These are phyloP conservation scores for Lavandula angustifolia DNA, from an alignment of 257 asterid species.

Conservation along the genomic window DNA sequence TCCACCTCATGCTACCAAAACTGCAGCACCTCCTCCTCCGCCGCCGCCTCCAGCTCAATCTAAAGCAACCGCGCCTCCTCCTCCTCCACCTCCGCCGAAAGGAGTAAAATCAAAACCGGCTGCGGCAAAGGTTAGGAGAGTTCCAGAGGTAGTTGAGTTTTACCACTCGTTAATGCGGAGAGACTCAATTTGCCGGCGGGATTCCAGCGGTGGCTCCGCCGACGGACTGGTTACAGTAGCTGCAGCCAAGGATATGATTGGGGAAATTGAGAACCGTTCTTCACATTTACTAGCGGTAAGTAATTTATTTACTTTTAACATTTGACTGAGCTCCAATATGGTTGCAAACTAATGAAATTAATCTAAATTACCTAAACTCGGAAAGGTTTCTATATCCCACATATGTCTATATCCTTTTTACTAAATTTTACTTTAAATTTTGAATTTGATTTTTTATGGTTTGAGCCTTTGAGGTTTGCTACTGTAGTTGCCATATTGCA, in stretches of 20 bases:
- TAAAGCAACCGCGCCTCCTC: slow-evolving; percentile 41
- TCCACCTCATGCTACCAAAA: slow-evolving; percentile 34
- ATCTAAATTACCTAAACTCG: no score
- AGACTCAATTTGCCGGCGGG: slow-evolving; percentile 70
- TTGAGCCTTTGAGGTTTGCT: background rate
- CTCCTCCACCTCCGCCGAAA: slow-evolving; percentile 62
- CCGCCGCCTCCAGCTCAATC: slow-evolving; percentile 40
- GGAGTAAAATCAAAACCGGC: slow-evolving; percentile 44
- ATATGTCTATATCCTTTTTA: no score
- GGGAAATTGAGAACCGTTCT: slow-evolving; percentile 98
- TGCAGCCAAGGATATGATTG: slow-evolving; percentile 89
- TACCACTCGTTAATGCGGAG: slow-evolving; percentile 94
- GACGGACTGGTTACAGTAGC: slow-evolving; percentile 54
- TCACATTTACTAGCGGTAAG: slow-evolving; percentile 90
- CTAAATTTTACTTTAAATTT: no score
- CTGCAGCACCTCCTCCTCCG: slow-evolving; percentile 44
- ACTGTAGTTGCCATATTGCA: slow-evolving; percentile 39
- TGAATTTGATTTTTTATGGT: no score
- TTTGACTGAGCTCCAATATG: no score
- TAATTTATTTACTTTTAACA: background rate
- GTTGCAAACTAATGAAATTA: no score
- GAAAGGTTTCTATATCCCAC: no score
- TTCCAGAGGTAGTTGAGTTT: slow-evolving; percentile 94
- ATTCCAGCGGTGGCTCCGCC: slow-evolving; percentile 48
- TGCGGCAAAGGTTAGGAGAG: slow-evolving; percentile 64